Base-by-base conservation (phyloP, 768 basidiomycete species). In the Russula sp. region DNA sequence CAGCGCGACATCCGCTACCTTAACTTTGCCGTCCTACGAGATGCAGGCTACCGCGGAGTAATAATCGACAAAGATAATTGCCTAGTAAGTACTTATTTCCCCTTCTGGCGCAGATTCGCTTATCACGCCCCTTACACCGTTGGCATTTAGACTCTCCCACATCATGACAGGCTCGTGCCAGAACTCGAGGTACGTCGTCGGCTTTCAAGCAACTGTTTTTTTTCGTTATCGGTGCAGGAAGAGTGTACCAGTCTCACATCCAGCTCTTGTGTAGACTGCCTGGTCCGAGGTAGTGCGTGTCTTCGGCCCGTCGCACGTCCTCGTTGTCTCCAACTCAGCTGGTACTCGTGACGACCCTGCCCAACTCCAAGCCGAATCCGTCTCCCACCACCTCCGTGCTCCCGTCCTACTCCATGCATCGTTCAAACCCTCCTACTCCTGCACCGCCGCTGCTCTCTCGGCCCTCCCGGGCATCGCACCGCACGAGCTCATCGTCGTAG, bases 41-140 rank as follows among this genome's bases (percentile, higher is more conserved):
- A 79, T 62, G 84, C 86, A 9, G 94, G 95, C 5, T 94, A 92
- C 73, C 83, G 85, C 52, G 94, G 90, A n/a, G 91, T 89, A 3
- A 85, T 99, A 1, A 89, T 98, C 69, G 96, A 98, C 81, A 98
- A 98, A 76, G 96, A 99, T 72, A 98, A 99, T 70, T 98, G 96
- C 72, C 76, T 98, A 68, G 96, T 92, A 20, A 5, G 54, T 54
- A 40, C 1, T 9, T 32, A 13, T 28, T 36, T 44, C 22, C 34
- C 7, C 8, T 32, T 18, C 36, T 18, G 38, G 1, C 22, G 11
- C 11, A 34, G 28, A 14, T 24, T 11, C 70, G 13, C 58, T 61
- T 38, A 38, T 32, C 3, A 24, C 11, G 20, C 28, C n/a, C 46
- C 28, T 56, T 95, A 92, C 95, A 94, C 2, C 4, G 10, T 20